Evolutionary conservation across 1,139 yeast genomes (phyloP).

Genomic region (Hansenula sp.): DNA sequence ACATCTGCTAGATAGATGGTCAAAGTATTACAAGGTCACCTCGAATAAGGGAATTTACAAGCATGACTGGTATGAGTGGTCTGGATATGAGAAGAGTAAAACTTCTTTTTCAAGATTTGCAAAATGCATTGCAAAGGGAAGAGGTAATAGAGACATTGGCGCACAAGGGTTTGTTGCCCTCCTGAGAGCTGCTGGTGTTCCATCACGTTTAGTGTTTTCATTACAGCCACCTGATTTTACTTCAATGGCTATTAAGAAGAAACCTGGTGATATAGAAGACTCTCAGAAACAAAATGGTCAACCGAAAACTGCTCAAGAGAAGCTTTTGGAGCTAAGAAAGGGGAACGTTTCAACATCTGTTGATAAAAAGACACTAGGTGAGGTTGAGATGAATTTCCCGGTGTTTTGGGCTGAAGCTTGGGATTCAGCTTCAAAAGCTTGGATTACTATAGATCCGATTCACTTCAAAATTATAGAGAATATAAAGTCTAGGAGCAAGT

Average conservation of each 20-base stretch:
- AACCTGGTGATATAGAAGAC: not conserved
- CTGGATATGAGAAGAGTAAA: constrained; percentile 19
- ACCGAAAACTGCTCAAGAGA: constrained; percentile 10
- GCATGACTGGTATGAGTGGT: constrained; percentile 60
- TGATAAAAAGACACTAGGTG: constrained; percentile 11
- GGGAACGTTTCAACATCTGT: constrained; percentile 5
- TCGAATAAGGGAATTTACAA: constrained; percentile 38
- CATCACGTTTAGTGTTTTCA: constrained; percentile 74
- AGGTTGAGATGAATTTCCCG: constrained; percentile 44
- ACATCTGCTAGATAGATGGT: constrained; percentile 60
- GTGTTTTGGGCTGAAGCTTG: constrained; percentile 94
- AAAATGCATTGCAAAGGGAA: constrained; percentile 35
- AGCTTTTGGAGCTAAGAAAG: constrained; percentile 13
- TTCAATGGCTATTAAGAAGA: constrained; percentile 12
- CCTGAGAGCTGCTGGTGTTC: constrained; percentile 64
- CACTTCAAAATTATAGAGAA: constrained; percentile 63
- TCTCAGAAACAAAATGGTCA: not conserved
- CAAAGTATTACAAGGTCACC: constrained; percentile 48
- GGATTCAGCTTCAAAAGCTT: constrained; percentile 65
- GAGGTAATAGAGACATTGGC: constrained; percentile 76
- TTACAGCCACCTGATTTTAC: constrained; percentile 89
- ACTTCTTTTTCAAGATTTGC: constrained; percentile 37
- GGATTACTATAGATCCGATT: constrained; percentile 87
- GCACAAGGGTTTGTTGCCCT: constrained; percentile 87
- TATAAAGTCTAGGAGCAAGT: constrained; percentile 50